Evolutionary conservation across 768 basidiomycete species (phyloP).

Genomic region (Boletus patriciae): DNA sequence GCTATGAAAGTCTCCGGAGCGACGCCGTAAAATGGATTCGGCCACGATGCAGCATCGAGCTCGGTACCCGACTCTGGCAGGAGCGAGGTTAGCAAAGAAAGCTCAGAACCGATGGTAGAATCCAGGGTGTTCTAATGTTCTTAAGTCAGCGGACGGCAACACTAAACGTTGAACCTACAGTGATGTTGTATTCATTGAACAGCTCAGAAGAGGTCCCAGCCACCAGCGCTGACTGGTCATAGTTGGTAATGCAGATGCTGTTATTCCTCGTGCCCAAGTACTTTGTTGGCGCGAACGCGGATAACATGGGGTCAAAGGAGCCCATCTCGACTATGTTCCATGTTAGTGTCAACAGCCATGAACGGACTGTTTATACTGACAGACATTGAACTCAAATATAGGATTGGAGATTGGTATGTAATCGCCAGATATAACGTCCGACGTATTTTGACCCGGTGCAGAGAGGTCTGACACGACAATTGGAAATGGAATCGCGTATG

Average conservation of each 20-base stretch:
- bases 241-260: slow-evolving; percentile 35
- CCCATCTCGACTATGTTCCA: slow-evolving; percentile 38
- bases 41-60: slow-evolving; percentile 34
- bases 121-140: slow-evolving; percentile 13
- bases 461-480: slow-evolving; percentile 34
- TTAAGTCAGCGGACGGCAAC: background rate
- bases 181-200: slow-evolving; percentile 33
- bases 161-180: slow-evolving; percentile 15
- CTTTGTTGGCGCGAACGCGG: slow-evolving; percentile 46
- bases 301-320: slow-evolving; percentile 42
- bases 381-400: slow-evolving; percentile 38
- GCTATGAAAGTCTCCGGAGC: slow-evolving; percentile 37
- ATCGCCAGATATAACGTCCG: slow-evolving; percentile 21
- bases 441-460: slow-evolving; percentile 27
- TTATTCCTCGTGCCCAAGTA: slow-evolving; percentile 43
- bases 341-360: background rate
- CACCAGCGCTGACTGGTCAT: slow-evolving; percentile 37
- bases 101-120: slow-evolving; percentile 9
- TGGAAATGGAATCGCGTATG: slow-evolving; percentile 41
- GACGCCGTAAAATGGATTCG: slow-evolving; percentile 41
- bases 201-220: slow-evolving; percentile 42
- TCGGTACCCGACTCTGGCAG: slow-evolving; percentile 28
- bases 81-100: slow-evolving; percentile 18
- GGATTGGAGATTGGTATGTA: slow-evolving; percentile 33
- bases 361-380: slow-evolving; percentile 15